Evolutionary conservation across 2,329 filamentous ascomycete species (phyloP).

Genomic region (Fusarium brevicatenulatum): DNA sequence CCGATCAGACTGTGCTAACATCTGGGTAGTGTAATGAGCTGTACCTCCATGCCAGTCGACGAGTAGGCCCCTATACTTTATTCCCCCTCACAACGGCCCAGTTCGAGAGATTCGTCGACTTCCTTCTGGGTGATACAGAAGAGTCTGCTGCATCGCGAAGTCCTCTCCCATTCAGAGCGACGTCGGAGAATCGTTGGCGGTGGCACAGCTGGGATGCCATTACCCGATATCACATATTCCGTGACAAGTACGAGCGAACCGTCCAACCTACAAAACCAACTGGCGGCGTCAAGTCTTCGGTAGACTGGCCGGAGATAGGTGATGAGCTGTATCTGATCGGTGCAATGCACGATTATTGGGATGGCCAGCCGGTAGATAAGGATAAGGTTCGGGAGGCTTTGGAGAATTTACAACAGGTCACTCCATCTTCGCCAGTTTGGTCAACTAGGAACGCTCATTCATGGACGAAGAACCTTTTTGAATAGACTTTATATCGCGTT

Average conservation of each 20-base stretch:
- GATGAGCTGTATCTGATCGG: not conserved
- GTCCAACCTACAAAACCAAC: not conserved
- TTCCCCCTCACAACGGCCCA: conserved; percentile 11
- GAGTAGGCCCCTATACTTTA: not conserved
- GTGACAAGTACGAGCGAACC: conserved; percentile 7
- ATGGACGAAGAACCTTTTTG: not conserved
- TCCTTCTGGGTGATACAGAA: not conserved
- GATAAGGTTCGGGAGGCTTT: not conserved
- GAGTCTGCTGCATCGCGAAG: fast-evolving
- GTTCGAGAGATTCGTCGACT: conserved; percentile 6
- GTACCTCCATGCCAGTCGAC: not conserved
- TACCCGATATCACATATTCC: conserved; percentile 16
- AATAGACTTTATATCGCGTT: not conserved
- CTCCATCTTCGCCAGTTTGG: not conserved
- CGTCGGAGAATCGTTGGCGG: not conserved
- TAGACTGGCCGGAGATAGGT: conserved; percentile 10
- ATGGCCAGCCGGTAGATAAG: not conserved
- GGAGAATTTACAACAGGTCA: not conserved
- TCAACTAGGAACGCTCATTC: not conserved
- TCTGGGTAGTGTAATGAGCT: not conserved
- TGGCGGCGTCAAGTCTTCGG: not conserved
- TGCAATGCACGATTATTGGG: not conserved
- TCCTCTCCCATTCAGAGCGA: conserved; percentile 3
- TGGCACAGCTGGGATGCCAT: conserved; percentile 14
- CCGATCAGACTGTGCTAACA: not conserved